These are phyloP conservation scores for Dendrobium catenatum DNA, from an alignment of 106 monocot genomes.

Conservation along the genomic window DNA sequence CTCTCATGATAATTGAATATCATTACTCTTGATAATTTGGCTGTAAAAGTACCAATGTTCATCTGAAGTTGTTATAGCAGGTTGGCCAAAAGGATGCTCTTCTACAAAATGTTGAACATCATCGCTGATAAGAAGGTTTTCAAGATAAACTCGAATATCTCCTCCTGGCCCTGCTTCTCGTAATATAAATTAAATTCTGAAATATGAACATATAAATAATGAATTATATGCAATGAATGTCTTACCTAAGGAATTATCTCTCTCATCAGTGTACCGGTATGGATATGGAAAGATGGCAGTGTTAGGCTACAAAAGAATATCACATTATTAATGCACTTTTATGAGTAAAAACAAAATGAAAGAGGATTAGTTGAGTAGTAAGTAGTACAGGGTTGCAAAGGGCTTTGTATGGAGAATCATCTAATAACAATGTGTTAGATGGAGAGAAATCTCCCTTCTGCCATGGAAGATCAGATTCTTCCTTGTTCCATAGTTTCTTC, in stretches of 20 bases:
- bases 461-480: conserved; percentile 65
- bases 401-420: conserved; percentile 98
- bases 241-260: conserved; percentile 77
- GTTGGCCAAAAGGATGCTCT: conserved; percentile 70
- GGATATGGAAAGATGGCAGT: conserved; percentile 83
- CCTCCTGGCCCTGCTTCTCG: conserved; percentile 56
- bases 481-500: conserved; percentile 72
- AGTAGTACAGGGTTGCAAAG: conserved; percentile 81
- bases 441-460: conserved; percentile 56
- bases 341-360: not conserved
- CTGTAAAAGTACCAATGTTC: conserved; percentile 64
- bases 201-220: not conserved
- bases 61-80: conserved; percentile 35
- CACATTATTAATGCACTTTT: conserved; percentile 1
- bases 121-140: conserved; percentile 36
- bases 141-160: conserved; percentile 71
- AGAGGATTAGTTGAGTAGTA: conserved; percentile 21
- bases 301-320: conserved; percentile 32
- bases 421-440: conserved; percentile 81
- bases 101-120: conserved; percentile 64
- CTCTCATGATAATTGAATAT: not conserved
- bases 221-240: not conserved
- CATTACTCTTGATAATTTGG: conserved; percentile 30
- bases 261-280: conserved; percentile 32
- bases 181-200: not conserved